Percentiles rank a stretch among this genome's conserved stretches.
Conservation (phyloP, 129 eudicot genomes). For the Tagetes erecta region DNA sequence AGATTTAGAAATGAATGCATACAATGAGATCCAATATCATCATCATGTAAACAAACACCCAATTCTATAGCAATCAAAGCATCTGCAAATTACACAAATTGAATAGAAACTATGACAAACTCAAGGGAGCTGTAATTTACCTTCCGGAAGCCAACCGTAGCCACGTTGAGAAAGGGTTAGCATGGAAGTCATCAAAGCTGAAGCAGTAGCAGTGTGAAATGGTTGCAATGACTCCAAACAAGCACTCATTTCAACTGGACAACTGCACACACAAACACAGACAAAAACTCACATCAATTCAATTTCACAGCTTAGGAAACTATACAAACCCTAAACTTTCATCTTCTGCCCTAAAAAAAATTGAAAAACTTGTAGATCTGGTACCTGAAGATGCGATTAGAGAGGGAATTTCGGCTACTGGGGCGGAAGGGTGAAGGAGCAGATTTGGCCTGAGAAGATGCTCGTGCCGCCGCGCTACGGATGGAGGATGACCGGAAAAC, state of each 20-base stretch:
- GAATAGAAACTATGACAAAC: not conserved
- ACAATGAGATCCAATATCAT: not conserved
- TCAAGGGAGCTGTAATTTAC: constrained; percentile 32
- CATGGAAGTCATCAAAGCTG: constrained; percentile 97
- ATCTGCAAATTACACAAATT: not conserved
- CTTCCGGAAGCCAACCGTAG: constrained; percentile 82
- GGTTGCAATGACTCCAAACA: constrained; percentile 90
- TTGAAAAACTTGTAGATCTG: constrained; percentile 17
- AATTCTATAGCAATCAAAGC: not conserved
- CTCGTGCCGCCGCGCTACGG: constrained; percentile 62
- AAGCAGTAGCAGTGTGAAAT: constrained; percentile 83
- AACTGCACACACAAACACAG: constrained; percentile 37
- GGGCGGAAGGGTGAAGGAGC: constrained; percentile 52
- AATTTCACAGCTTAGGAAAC: not conserved
- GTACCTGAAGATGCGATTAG: constrained; percentile 77
- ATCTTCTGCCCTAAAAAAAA: not conserved
- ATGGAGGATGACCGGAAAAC: constrained; percentile 63
- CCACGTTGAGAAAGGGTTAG: constrained; percentile 73
- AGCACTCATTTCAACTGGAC: constrained; percentile 81
- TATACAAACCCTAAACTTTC: not conserved
- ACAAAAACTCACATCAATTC: not conserved
- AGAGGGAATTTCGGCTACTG: constrained; percentile 48
- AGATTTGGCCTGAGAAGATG: constrained; percentile 56
- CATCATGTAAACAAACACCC: not conserved
- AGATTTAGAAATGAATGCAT: constrained; percentile 6